These are phyloP conservation scores for Trifolium dubium DNA, from an alignment of 306 rosid species.

Conservation along the genomic window DNA sequence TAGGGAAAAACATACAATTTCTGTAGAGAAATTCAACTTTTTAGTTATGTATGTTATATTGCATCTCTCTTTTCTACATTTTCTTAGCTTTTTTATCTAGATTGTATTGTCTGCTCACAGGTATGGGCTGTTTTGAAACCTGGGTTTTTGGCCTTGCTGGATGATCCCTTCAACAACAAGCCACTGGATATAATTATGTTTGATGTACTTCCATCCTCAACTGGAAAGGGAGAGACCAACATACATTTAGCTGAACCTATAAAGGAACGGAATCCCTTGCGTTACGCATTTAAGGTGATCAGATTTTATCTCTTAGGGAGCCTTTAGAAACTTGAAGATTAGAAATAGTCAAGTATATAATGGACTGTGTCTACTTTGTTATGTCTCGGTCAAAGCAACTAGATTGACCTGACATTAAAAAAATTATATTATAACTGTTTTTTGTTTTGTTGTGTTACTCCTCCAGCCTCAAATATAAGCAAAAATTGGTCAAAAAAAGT, in stretches of 20 bases:
- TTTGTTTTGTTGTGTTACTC: background rate
- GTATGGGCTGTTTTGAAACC: conserved; percentile 98
- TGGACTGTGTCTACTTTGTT: conserved; percentile 6
- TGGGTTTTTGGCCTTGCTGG: conserved; percentile 94
- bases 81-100: conserved; percentile 32
- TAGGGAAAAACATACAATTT: conserved; percentile 7
- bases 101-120: conserved; percentile 50
- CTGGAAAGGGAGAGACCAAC: conserved; percentile 67
- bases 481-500: too few species aligned
- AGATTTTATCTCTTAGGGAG: conserved; percentile 16
- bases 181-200: conserved; percentile 85
- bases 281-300: conserved; percentile 78
- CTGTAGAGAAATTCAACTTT: conserved; percentile 20
- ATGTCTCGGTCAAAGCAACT: conserved; percentile 31
- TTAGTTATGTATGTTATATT: conserved; percentile 21
- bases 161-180: conserved; percentile 78
- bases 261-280: conserved; percentile 82
- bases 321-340: conserved; percentile 8
- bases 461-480: too few species aligned
- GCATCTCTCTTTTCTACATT: conserved; percentile 33
- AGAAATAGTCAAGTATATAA: conserved; percentile 19
- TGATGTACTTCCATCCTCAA: conserved; percentile 84
- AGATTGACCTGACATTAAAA: conserved; percentile 20
- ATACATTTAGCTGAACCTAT: conserved; percentile 71
- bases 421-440: conserved; percentile 11